Conservation (phyloP, 2,329 filamentous ascomycete genomes). For the Corniculantispora saksenae region DNA sequence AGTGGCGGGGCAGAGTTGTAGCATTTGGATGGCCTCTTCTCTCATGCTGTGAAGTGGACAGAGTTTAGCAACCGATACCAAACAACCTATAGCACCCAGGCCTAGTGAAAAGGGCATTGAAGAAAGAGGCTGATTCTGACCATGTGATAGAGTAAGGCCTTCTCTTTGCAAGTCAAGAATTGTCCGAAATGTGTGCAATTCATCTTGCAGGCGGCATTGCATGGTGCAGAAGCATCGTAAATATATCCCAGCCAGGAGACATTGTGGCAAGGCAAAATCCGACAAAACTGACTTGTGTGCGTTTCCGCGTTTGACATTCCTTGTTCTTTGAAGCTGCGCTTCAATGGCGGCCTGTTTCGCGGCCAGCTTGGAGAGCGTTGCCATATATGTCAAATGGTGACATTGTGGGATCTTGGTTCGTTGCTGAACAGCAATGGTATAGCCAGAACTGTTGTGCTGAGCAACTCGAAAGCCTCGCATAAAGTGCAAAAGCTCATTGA, state of each 20-base stretch:
- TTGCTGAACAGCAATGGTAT: neutral
- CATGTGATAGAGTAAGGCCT: neutral
- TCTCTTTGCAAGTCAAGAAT: neutral
- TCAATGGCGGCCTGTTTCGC: neutral
- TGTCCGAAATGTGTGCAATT: neutral
- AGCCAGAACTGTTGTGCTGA: neutral
- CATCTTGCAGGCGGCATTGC: neutral
- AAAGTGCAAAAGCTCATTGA: neutral
- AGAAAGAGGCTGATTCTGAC: neutral
- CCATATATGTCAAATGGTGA: too few species aligned
- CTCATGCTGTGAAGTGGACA: neutral
- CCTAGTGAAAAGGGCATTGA: neutral
- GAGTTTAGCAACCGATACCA: neutral
- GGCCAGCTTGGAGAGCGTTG: neutral
- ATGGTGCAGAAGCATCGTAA: neutral
- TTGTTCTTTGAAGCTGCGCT: neutral
- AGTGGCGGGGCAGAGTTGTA: neutral
- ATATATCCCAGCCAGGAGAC: conserved; percentile 1
- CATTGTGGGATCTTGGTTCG: neutral
- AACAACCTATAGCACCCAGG: neutral
- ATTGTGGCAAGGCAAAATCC: neutral
- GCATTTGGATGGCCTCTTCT: neutral
- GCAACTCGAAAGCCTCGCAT: neutral
- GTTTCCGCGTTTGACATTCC: neutral
- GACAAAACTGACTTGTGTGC: neutral